Conservation (phyloP, 148 eudicot species). For the Cornus suecica region DNA sequence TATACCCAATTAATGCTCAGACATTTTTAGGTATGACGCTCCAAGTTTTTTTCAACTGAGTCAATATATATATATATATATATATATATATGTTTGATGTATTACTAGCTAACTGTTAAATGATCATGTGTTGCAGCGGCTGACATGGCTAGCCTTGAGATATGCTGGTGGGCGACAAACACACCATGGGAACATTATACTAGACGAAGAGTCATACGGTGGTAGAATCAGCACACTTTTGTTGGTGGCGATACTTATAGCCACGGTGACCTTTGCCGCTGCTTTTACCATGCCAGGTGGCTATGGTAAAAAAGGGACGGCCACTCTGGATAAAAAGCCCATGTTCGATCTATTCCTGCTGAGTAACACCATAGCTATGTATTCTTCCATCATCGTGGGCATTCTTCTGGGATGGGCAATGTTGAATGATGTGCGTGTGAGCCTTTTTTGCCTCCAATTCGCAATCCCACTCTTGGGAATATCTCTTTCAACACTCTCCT, state of each 20-base stretch:
- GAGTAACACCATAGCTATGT: conserved; percentile 30
- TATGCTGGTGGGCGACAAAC: conserved; percentile 25
- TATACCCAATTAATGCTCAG: too few relatives aligned
- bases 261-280: conserved; percentile 37
- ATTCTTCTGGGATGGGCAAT: conserved; percentile 34
- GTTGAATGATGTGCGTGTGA: conserved; percentile 23
- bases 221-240: conserved; percentile 30
- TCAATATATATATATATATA: too few relatives aligned
- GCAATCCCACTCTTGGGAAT: conserved; percentile 24
- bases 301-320: conserved; percentile 24
- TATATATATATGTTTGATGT: too few relatives aligned
- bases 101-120: too few relatives aligned
- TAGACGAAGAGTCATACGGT: neutral
- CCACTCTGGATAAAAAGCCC: conserved; percentile 11
- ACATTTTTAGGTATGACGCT: too few relatives aligned
- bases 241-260: conserved; percentile 29
- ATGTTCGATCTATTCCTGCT: conserved; percentile 18
- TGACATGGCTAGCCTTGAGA: conserved; percentile 31
- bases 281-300: conserved; percentile 42
- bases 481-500: conserved; percentile 23
- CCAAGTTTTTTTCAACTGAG: too few relatives aligned
- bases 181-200: neutral
- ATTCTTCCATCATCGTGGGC: conserved; percentile 23
- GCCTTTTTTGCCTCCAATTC: conserved; percentile 13
- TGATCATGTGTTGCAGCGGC: conserved; percentile 13